A percentile compares a stretch with the other conserved stretches of the same genome.
Evolutionary conservation across 176 grass and related monocot genomes (phyloP).

Genomic region (Musa itinerans): DNA sequence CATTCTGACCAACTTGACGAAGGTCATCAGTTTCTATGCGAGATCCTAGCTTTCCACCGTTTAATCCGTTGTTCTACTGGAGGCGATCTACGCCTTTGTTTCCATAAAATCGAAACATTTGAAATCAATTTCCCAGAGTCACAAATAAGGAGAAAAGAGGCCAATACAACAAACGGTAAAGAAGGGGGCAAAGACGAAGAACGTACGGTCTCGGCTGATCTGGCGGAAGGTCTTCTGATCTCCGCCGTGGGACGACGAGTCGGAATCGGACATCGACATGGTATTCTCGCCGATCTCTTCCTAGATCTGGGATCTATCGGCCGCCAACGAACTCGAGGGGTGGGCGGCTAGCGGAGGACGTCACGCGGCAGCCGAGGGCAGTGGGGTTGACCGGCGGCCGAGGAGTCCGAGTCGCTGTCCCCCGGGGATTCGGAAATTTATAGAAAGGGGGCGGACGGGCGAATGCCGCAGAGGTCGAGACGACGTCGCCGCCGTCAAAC

Average conservation of each 20-base stretch:
- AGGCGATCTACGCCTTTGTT: no score
- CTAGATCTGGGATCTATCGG: neutral
- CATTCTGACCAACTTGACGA: no score
- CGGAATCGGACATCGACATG: constrained; percentile 84
- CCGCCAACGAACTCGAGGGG: no score
- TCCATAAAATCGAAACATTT: neutral
- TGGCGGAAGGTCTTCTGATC: constrained; percentile 63
- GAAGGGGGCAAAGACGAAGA: constrained; percentile 3
- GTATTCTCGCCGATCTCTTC: constrained; percentile 17
- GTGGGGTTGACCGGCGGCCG: neutral
- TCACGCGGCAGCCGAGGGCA: neutral
- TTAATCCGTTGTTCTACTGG: neutral
- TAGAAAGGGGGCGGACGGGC: neutral
- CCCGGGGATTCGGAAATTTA: neutral
- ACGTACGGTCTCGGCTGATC: constrained; percentile 75
- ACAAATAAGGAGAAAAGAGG: neutral
- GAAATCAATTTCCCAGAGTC: neutral
- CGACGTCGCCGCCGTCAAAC: neutral
- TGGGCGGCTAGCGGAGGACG: neutral
- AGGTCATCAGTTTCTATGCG: no score
- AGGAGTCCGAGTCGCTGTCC: neutral
- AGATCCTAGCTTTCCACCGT: no score
- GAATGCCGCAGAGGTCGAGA: neutral
- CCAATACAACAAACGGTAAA: neutral
- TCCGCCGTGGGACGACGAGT: constrained; percentile 54